Base-by-base conservation (phyloP, 1,139 yeast genomes). In the Saccharomyces hybrid region DNA sequence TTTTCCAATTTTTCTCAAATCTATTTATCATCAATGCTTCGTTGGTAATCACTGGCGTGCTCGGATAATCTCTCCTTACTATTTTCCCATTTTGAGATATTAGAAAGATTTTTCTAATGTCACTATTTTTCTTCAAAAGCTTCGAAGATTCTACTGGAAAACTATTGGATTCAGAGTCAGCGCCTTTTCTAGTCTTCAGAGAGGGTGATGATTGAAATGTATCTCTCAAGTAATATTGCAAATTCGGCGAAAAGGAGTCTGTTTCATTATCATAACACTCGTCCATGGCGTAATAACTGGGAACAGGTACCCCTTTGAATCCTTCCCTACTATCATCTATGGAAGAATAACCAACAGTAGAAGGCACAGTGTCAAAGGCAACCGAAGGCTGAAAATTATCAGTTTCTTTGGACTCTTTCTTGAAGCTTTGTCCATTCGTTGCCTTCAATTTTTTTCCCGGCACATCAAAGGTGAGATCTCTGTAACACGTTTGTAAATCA, bases 51-150 rank as follows among this genome's bases (percentile, higher is more conserved):
- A 66, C 60, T 5, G 71, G 69, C 44, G 64, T 60, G 25, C 66
- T 64, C 5, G 70, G 70, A 47, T 69, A 69, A 50, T 68, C 72
- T 27, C 63, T 64, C 49, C 69, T 58, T 19, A 61, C 67, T 26
- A 64, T 63, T 50, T 61, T 61, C 46, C 69, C 70, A 52, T 64
- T 61, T 28, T 58, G 59, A 13, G 61, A 58, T 46, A 60, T 55
- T 51, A 56, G 58, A 48, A 61, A 61, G 55, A 54, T 58, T 13
- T 57, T 57, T 19, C 56, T 55, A 38, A 38, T 38, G 42, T 38
- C 42, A 38, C 6, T 14, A 14, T 16, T 38, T 14, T 38, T 38
- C 42, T 38, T 14, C 56, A 52, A 58, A 14, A 54, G 55, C 41
- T 52, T 48, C 52, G 51, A 50, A 42, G 52, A 46, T 38, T 26